phyloP scores from a whole-genome alignment of 257 asterid genomes.

The Gentiana straminea region DNA sequence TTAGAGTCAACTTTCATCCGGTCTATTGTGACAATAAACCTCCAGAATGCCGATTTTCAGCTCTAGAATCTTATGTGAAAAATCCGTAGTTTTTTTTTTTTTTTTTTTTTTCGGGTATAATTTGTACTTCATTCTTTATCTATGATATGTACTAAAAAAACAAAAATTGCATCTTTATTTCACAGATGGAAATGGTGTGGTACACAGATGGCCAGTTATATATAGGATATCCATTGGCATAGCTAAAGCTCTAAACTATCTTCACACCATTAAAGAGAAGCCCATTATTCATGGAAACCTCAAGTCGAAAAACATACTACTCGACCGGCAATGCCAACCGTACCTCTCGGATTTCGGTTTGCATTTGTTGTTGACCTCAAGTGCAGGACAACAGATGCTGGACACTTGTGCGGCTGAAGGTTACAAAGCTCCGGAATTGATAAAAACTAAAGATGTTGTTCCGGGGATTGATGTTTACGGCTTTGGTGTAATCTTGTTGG shows the following conservation, averaged over 20 bases:
- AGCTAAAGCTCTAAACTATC: constrained; percentile 54
- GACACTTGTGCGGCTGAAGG: constrained; percentile 61
- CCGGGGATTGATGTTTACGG: constrained; percentile 65
- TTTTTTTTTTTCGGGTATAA: too few relatives aligned
- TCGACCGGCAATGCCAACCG: constrained; percentile 47
- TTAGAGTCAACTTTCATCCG: too few relatives aligned
- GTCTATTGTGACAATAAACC: too few relatives aligned
- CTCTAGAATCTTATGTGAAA: too few relatives aligned
- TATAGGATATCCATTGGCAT: constrained; percentile 56
- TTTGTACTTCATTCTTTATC: background rate
- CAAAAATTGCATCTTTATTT: constrained; percentile 6
- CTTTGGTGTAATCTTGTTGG: constrained; percentile 69
- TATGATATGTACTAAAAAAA: background rate
- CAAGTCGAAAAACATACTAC: constrained; percentile 58
- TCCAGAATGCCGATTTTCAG: too few relatives aligned
- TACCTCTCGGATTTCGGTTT: constrained; percentile 71
- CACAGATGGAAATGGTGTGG: constrained; percentile 55
- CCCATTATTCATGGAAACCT: constrained; percentile 84
- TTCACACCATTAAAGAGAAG: constrained; percentile 39
- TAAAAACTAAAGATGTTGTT: constrained; percentile 58
- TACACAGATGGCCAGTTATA: constrained; percentile 60
- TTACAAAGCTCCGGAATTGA: constrained; percentile 73
- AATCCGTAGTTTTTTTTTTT: too few relatives aligned
- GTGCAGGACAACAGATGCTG: constrained; percentile 63
- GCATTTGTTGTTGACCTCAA: constrained; percentile 51